These are phyloP conservation scores for Fusarium sp. DNA, from an alignment of 2,329 filamentous ascomycete genomes.

Conservation along the genomic window DNA sequence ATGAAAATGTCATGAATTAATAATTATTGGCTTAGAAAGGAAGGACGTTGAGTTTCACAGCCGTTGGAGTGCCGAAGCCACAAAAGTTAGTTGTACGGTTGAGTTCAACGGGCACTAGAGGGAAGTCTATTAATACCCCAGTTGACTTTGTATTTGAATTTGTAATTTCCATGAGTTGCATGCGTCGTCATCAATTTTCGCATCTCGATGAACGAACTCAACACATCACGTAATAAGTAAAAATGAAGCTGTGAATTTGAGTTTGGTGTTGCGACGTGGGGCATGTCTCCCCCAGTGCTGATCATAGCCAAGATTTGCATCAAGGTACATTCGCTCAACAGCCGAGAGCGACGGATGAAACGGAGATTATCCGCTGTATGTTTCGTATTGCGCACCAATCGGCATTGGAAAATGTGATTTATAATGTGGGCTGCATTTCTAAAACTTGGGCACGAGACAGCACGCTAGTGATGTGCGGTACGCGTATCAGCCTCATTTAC, in stretches of 20 bases:
- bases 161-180: background rate
- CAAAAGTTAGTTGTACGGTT: background rate
- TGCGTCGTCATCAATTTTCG: background rate
- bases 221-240: rapidly evolving
- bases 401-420: background rate
- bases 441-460: background rate
- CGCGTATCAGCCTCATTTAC: background rate
- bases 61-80: background rate
- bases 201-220: rapidly evolving
- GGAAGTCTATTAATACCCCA: background rate
- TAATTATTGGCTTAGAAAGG: background rate
- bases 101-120: background rate
- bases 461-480: background rate
- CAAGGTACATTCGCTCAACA: background rate
- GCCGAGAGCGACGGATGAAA: background rate
- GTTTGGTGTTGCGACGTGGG: background rate
- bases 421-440: background rate
- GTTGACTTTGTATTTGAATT: background rate
- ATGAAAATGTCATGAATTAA: background rate
- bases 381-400: background rate
- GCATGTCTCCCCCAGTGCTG: background rate
- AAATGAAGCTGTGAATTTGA: background rate
- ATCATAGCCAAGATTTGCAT: background rate
- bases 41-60: background rate
- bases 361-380: background rate